phyloP scores from a whole-genome alignment of 495 filamentous ascomycete genomes.

The Penicillium alfredii region DNA sequence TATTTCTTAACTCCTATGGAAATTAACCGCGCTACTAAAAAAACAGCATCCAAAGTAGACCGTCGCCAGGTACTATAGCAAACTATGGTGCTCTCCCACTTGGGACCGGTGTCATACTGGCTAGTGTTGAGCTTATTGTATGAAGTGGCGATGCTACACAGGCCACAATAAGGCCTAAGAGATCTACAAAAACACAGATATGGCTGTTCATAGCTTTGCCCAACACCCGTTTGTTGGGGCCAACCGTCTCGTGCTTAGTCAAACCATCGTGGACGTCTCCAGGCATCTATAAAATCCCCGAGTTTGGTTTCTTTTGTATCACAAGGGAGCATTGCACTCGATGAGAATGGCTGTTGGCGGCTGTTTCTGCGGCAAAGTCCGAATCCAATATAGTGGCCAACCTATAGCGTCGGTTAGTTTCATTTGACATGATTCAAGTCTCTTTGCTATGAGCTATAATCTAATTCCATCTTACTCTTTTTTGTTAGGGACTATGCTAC shows the following conservation, averaged over 20 bases:
- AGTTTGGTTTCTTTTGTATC: background rate
- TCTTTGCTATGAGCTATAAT: no score
- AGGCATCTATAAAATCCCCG: background rate
- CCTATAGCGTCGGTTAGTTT: conserved; percentile 22
- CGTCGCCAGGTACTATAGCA: no score
- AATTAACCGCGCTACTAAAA: no score
- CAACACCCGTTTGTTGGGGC: background rate
- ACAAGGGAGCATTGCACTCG: background rate
- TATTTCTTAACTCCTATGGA: no score
- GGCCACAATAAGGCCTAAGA: no score
- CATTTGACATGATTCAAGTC: background rate
- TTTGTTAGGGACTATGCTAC: conserved; percentile 30
- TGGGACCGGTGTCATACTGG: no score
- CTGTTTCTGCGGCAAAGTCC: conserved; percentile 29
- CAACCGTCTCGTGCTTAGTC: background rate
- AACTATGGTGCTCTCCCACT: no score
- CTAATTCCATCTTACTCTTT: conserved; percentile 4
- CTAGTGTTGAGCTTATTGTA: no score
- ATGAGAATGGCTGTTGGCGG: conserved; percentile 23
- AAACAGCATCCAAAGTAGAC: no score
- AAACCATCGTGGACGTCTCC: background rate
- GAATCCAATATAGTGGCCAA: conserved; percentile 21
- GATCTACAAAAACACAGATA: no score
- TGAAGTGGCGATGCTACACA: no score
- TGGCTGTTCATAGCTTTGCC: no score